These are phyloP conservation scores for Botrytis medusae DNA, from an alignment of 2,329 filamentous ascomycete genomes.

Conservation along the genomic window DNA sequence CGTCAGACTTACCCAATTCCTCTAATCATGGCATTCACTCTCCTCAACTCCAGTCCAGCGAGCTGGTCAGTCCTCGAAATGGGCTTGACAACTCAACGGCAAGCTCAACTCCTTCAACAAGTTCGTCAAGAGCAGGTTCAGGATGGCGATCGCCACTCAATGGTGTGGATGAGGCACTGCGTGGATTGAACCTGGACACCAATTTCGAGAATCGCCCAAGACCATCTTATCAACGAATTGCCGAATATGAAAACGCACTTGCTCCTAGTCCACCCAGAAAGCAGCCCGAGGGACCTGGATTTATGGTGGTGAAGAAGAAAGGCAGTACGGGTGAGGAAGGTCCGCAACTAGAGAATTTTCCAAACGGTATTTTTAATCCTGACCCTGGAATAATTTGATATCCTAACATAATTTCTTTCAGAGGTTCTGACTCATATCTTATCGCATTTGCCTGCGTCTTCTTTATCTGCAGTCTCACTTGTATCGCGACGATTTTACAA, in stretches of 20 bases:
- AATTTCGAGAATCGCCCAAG: conserved; percentile 35
- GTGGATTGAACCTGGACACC: conserved; percentile 50
- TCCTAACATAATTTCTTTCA: conserved; percentile 44
- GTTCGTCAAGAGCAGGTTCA: conserved; percentile 7
- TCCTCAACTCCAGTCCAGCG: conserved; percentile 44
- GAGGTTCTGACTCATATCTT: conserved; percentile 91
- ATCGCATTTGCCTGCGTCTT: conserved; percentile 83
- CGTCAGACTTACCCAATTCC: conserved; percentile 39
- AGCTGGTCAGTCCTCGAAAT: conserved; percentile 40
- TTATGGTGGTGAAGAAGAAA: conserved; percentile 55
- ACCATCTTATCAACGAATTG: conserved; percentile 48
- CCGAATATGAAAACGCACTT: conserved; percentile 61
- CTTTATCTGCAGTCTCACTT: conserved; percentile 76
- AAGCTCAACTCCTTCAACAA: conserved; percentile 33
- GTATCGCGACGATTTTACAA: conserved; percentile 86
- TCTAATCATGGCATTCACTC: conserved; percentile 59
- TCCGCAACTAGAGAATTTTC: conserved; percentile 54
- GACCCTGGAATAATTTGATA: not conserved
- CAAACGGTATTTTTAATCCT: conserved; percentile 65
- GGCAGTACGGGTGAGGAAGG: conserved; percentile 32
- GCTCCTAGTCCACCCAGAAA: conserved; percentile 48
- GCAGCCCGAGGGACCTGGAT: conserved; percentile 47
- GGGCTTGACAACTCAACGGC: conserved; percentile 23
- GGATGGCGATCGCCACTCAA: conserved; percentile 28
- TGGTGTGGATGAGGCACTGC: conserved; percentile 53